phyloP scores from a whole-genome alignment of 768 basidiomycete genomes.

The Hygrocybe coccinea region DNA sequence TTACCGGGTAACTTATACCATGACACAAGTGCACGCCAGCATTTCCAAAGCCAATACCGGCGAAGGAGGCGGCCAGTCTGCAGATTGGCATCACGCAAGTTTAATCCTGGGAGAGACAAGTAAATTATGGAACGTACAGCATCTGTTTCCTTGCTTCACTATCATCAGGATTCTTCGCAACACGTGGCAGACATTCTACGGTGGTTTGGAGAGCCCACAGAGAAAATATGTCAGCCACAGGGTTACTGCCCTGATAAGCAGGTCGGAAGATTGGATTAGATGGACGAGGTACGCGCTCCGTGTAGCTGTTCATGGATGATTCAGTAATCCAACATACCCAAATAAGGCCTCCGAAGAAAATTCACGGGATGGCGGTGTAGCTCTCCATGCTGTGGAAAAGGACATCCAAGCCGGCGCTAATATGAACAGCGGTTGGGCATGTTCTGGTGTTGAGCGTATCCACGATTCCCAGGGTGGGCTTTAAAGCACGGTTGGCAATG shows the following conservation, averaged over 20 bases:
- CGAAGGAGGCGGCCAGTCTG: conserved; percentile 88
- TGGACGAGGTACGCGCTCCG: conserved; percentile 84
- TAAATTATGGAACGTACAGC: conserved; percentile 52
- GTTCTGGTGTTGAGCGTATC: conserved; percentile 89
- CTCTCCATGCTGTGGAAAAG: conserved; percentile 95
- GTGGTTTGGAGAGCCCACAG: conserved; percentile 89
- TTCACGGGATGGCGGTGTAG: conserved; percentile 89
- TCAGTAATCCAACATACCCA: conserved; percentile 3
- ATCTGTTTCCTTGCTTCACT: conserved; percentile 83
- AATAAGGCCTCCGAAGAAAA: background rate
- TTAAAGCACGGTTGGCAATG: conserved; percentile 87
- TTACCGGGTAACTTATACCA: conserved; percentile 82
- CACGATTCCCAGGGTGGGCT: conserved; percentile 81
- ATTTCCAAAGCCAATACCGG: conserved; percentile 93
- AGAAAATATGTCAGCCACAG: conserved; percentile 93
- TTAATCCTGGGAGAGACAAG: background rate
- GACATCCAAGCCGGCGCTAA: conserved; percentile 92
- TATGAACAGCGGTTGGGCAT: conserved; percentile 89
- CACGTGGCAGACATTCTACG: conserved; percentile 81
- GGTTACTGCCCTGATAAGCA: conserved; percentile 90
- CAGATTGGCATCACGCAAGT: background rate
- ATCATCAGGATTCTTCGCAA: conserved; percentile 75
- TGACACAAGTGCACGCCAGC: conserved; percentile 90
- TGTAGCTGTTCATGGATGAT: conserved; percentile 52
- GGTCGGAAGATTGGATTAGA: conserved; percentile 86